These are phyloP conservation scores for Fragilaria radians DNA, from an alignment of 108 stramenopile species.

Conservation along the genomic window DNA sequence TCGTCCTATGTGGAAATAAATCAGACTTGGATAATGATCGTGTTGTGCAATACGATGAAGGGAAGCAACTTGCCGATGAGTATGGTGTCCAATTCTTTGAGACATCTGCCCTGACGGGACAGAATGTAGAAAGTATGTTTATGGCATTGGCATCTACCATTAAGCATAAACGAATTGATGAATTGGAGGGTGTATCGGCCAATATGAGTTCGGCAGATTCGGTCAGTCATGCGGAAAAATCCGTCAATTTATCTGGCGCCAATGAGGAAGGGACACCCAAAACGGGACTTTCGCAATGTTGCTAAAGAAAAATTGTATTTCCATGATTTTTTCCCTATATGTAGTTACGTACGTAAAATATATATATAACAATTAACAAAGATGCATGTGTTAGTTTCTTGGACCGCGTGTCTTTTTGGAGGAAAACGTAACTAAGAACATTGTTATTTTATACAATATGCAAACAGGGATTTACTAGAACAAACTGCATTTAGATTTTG, in stretches of 20 bases:
- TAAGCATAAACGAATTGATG: slow-evolving; percentile 84
- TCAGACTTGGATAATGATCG: slow-evolving; percentile 76
- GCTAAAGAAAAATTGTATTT: neutral
- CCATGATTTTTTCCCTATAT: too few relatives aligned
- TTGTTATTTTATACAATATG: too few relatives aligned
- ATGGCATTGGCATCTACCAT: slow-evolving; percentile 82
- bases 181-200: slow-evolving; percentile 28
- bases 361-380: too few relatives aligned
- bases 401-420: too few relatives aligned
- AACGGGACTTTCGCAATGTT: neutral
- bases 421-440: too few relatives aligned
- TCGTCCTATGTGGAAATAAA: slow-evolving; percentile 85
- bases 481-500: too few relatives aligned
- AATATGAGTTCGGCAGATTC: neutral
- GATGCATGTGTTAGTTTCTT: too few relatives aligned
- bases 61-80: slow-evolving; percentile 82
- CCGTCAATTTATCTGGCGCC: slow-evolving; percentile 5
- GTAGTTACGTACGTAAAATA: too few relatives aligned
- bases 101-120: slow-evolving; percentile 91
- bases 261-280: neutral
- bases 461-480: too few relatives aligned
- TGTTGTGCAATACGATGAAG: slow-evolving; percentile 79
- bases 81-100: slow-evolving; percentile 96
- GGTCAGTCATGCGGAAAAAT: neutral
- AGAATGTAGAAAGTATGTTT: slow-evolving; percentile 91